Evolutionary conservation across 805 yeast species (phyloP), one percentile per base, ranked within the genome.

Genomic region (Sugiyamaella smithiae): DNA sequence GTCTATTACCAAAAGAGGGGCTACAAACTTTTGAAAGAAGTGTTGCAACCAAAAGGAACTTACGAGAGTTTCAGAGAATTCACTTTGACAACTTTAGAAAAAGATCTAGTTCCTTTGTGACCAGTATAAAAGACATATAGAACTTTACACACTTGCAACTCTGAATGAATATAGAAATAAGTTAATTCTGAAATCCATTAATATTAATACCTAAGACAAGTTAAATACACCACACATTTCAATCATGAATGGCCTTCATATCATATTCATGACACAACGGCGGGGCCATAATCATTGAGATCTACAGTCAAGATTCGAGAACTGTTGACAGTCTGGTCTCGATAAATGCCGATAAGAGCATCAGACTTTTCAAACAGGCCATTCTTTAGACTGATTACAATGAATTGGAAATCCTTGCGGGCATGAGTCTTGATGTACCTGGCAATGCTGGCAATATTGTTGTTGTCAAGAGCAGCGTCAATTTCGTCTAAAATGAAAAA

Each of bases 401-500:
- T 88, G 59, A 91, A 88, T 63, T 93, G 99, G 11, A 63, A 55
- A 37, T 79, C 75, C 1, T 88, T 85, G 22, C 88, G 84, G 1
- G 91, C 82, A 57, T 85, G 82, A 52, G 76, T 78, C 44, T 76
- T 76, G 52, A 93, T 88, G 63, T 90, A 93, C 51, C 80, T 81
- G n/a, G 97, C 97, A 50, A 93, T 82, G 60, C 81, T 80, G 46
- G 79, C 80, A 20, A 93, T 97, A 61, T 93, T 93, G 20, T 88
- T 81, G 51, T 86, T 83, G 67, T 93, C 99, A 51, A 93, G 75
- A 0, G 98, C 98, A 0, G 99, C 98, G 69, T 93, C 99, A n/a
- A 93, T 89, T 67, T 93, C 99, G 65, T 93, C 99, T 37, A 93
- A 71, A 0, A 93, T 96, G 63, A 93, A 91, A 64, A 93, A 93